These are phyloP conservation scores for Diaporthe citriasiana DNA, from an alignment of 2,329 filamentous ascomycete genomes.

Conservation along the genomic window DNA sequence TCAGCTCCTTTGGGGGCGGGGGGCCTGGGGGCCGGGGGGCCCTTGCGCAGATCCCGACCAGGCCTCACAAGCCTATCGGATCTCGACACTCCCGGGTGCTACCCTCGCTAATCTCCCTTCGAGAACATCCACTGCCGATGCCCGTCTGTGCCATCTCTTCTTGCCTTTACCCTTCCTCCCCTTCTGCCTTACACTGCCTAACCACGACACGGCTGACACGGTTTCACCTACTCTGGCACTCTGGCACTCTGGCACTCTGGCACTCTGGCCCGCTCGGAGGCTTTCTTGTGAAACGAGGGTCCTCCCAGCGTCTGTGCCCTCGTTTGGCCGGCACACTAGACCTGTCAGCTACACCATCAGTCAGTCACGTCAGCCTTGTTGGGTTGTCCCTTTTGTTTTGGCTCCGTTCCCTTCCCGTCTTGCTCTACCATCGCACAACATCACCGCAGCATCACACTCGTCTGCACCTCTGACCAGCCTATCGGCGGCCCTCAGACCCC, in stretches of 20 bases:
- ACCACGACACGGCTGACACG: no score
- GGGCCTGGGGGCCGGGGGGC: not conserved
- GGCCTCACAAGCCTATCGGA: slow-evolving; percentile 41
- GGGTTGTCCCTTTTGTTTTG: not conserved
- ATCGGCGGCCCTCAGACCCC: not conserved
- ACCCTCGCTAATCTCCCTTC: not conserved
- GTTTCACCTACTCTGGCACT: slow-evolving; percentile 27
- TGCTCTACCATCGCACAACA: slow-evolving; percentile 13
- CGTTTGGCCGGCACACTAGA: not conserved
- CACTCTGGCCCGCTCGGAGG: not conserved
- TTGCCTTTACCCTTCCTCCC: not conserved
- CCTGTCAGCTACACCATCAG: no score
- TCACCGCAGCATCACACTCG: slow-evolving; percentile 23
- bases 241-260: no score
- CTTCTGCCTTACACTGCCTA: no score
- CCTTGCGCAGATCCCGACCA: slow-evolving; percentile 20
- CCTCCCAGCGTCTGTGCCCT: slow-evolving; percentile 26
- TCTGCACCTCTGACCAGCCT: slow-evolving; percentile 29
- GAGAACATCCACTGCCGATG: slow-evolving; percentile 3
- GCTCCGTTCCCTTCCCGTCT: slow-evolving; percentile 1
- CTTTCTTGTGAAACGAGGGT: slow-evolving; percentile 17
- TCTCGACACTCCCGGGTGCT: slow-evolving; percentile 14
- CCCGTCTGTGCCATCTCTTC: not conserved
- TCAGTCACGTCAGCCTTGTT: not conserved
- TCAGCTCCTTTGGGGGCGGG: no score